Evolutionary conservation across 306 rosid species (phyloP).

Genomic region (Quercus mongolica): DNA sequence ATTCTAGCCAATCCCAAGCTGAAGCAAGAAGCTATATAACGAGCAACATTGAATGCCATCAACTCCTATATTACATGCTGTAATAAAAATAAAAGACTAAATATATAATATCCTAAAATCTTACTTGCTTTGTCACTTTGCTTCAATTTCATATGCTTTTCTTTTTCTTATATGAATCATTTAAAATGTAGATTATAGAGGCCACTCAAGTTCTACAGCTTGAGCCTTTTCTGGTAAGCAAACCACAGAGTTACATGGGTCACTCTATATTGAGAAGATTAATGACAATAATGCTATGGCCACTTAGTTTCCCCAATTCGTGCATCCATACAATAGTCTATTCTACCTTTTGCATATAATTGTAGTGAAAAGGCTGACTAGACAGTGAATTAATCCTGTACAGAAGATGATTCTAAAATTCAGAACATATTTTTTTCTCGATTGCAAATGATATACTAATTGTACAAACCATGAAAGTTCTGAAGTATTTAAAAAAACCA

Average conservation of each 20-base stretch:
- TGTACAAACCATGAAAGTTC: neutral
- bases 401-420: neutral
- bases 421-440: neutral
- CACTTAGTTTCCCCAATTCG: neutral
- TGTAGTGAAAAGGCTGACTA: neutral
- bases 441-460: neutral
- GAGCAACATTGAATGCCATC: neutral
- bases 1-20: slow-evolving; percentile 44
- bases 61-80: neutral
- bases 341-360: neutral
- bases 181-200: neutral
- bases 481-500: slow-evolving; percentile 3
- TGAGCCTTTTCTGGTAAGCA: neutral
- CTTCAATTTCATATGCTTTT: neutral
- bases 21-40: slow-evolving; percentile 48
- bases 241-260: neutral
- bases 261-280: neutral
- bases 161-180: neutral
- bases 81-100: neutral
- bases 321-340: neutral
- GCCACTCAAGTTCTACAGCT: neutral
- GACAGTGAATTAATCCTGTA: neutral
- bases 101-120: neutral
- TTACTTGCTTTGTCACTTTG: neutral
- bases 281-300: neutral